Conservation (phyloP, 139 green algal genomes). For the Micromonas commoda region DNA sequence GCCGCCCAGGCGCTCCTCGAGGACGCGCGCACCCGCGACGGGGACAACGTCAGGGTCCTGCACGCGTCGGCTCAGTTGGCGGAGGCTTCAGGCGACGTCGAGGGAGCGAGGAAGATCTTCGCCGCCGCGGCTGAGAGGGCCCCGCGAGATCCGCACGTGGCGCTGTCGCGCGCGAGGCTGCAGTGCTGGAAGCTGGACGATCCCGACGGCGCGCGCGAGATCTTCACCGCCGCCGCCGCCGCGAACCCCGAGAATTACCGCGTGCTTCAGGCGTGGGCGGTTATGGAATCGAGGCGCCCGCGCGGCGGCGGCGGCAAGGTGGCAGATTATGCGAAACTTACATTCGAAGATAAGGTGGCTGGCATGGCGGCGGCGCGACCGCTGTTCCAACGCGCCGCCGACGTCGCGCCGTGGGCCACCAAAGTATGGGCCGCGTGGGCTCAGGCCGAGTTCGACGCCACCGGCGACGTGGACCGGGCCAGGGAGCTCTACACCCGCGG, state of each 20-base stretch:
- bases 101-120: neutral
- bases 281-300: neutral
- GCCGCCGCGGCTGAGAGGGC: neutral
- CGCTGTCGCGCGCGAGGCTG: neutral
- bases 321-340: neutral
- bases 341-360: neutral
- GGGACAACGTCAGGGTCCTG: neutral
- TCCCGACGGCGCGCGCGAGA: neutral
- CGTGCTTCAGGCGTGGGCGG: conserved; percentile 16
- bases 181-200: neutral
- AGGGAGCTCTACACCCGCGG: neutral
- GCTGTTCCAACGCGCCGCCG: neutral
- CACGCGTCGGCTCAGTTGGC: neutral
- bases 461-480: neutral
- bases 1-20: neutral
- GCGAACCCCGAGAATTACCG: neutral
- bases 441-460: neutral
- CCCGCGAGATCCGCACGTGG: neutral
- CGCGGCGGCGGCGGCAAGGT: no score
- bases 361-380: neutral
- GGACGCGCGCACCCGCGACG: neutral
- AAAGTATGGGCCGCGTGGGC: conserved; percentile 6
- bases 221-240: neutral
- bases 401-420: conserved; percentile 8
- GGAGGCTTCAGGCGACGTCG: neutral